Percentiles rank a stretch among this genome's conserved stretches.
phyloP scores from a whole-genome alignment of 345 rosid species.

The Physaria fendleri region DNA sequence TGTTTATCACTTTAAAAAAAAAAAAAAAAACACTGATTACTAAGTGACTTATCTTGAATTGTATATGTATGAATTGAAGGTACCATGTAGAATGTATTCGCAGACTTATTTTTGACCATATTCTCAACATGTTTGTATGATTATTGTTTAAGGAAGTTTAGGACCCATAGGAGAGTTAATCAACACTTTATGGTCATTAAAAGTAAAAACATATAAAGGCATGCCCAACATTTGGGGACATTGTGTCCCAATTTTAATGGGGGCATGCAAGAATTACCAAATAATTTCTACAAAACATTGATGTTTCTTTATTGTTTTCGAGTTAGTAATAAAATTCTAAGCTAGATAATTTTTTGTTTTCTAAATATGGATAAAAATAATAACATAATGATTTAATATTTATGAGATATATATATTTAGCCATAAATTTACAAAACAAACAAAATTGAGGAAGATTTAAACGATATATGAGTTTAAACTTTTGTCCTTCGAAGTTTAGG shows the following conservation, averaged over 20 bases:
- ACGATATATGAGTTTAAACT: too few species aligned
- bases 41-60: not conserved
- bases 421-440: too few species aligned
- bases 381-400: too few species aligned
- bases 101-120: not conserved
- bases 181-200: constrained; percentile 28
- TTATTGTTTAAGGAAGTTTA: constrained; percentile 24
- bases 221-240: constrained; percentile 30
- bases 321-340: not conserved
- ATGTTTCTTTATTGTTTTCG: too few species aligned
- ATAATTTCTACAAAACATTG: not conserved
- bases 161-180: constrained; percentile 20
- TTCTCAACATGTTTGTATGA: constrained; percentile 6
- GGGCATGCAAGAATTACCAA: constrained; percentile 1
- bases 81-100: not conserved
- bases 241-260: constrained; percentile 15
- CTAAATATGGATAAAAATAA: too few species aligned
- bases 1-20: not conserved
- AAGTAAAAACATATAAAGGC: constrained; percentile 19
- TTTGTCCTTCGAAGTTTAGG: too few species aligned
- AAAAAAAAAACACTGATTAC: not conserved
- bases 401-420: too few species aligned
- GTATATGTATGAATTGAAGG: not conserved
- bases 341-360: too few species aligned
- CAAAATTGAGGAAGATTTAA: too few species aligned